Conservation (phyloP, 2,329 filamentous ascomycete genomes). For the Endothia cerciana region DNA sequence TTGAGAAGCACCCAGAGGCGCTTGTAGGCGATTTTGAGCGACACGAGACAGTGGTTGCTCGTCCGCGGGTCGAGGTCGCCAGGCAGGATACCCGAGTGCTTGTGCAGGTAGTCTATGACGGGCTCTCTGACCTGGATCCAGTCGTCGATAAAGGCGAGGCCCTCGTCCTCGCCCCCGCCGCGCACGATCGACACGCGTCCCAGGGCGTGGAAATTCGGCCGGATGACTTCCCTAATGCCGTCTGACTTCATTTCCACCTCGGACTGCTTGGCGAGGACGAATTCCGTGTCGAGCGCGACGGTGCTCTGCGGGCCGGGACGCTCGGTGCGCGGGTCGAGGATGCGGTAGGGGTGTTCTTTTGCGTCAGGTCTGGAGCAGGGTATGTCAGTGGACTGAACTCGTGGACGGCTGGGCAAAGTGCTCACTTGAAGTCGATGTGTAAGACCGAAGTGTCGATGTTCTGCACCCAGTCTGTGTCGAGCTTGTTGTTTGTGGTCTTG, state of each 20-base stretch:
- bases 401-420: background rate
- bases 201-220: slow-evolving; percentile 86
- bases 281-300: slow-evolving; percentile 93
- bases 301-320: slow-evolving; percentile 72
- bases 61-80: slow-evolving; percentile 80
- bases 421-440: slow-evolving; percentile 69
- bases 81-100: slow-evolving; percentile 87
- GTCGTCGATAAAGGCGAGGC: slow-evolving; percentile 91
- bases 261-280: slow-evolving; percentile 88
- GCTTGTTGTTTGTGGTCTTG: slow-evolving; percentile 77
- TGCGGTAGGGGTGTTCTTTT: slow-evolving; percentile 60
- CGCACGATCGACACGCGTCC: slow-evolving; percentile 92
- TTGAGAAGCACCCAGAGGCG: slow-evolving; percentile 97
- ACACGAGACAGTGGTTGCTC: slow-evolving; percentile 82
- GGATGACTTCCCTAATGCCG: slow-evolving; percentile 87
- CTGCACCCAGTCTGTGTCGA: slow-evolving; percentile 86
- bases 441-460: slow-evolving; percentile 82
- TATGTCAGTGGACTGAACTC: background rate
- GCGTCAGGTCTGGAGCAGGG: slow-evolving; percentile 43
- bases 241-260: slow-evolving; percentile 97
- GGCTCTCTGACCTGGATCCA: slow-evolving; percentile 91
- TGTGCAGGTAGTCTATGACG: slow-evolving; percentile 93
- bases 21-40: slow-evolving; percentile 92
- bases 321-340: slow-evolving; percentile 63
- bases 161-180: slow-evolving; percentile 76